Conservation (phyloP, 495 filamentous ascomycete species). For the Immersiella caudata region DNA sequence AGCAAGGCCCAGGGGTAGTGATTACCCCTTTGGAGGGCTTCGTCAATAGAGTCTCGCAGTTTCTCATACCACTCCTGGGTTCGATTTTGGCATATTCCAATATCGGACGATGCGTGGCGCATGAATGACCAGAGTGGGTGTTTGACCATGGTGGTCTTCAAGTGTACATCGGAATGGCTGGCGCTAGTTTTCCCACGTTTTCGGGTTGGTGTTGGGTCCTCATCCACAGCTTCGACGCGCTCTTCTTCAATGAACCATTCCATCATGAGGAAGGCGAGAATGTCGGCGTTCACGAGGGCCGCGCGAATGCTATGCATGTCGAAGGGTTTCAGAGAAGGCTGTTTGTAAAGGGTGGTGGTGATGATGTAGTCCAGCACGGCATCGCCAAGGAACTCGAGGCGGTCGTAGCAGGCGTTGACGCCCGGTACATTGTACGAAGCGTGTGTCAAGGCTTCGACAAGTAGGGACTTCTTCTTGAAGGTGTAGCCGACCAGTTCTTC, state of each 20-base stretch:
- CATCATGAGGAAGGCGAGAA: slow-evolving; percentile 86
- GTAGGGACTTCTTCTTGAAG: slow-evolving; percentile 69
- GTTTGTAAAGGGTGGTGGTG: slow-evolving; percentile 46
- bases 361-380: slow-evolving; percentile 81
- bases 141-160: slow-evolving; percentile 27
- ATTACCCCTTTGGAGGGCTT: slow-evolving; percentile 42
- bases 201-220: not conserved
- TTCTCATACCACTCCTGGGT: slow-evolving; percentile 53
- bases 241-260: slow-evolving; percentile 46
- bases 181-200: not conserved
- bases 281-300: slow-evolving; percentile 78
- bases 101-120: slow-evolving; percentile 53
- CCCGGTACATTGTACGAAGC: slow-evolving; percentile 58
- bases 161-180: not conserved
- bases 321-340: slow-evolving; percentile 55
- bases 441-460: slow-evolving; percentile 88
- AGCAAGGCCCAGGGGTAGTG: slow-evolving; percentile 79
- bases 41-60: slow-evolving; percentile 53
- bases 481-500: slow-evolving; percentile 68
- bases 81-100: slow-evolving; percentile 45
- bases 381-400: slow-evolving; percentile 91
- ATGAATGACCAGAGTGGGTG: slow-evolving; percentile 70
- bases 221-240: slow-evolving; percentile 29
- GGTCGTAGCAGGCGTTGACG: slow-evolving; percentile 71
- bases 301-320: slow-evolving; percentile 76